Conservation (phyloP, 805 yeast species). For the Starmerella asiatica region DNA sequence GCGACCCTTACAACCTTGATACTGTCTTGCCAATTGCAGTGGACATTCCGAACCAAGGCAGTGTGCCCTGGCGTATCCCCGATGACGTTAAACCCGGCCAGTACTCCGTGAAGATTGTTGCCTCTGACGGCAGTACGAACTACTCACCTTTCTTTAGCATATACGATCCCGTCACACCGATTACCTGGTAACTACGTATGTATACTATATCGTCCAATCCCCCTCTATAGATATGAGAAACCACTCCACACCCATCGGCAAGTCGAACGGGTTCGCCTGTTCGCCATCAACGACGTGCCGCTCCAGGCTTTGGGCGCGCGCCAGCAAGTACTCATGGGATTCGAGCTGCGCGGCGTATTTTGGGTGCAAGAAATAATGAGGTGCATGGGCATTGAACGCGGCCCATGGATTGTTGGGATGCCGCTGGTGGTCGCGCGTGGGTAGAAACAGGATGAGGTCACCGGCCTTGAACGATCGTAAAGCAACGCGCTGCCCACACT, state of each 20-base stretch:
- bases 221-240: constrained; percentile 16
- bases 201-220: constrained; percentile 16
- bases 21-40: constrained; percentile 22
- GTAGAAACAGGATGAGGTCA: constrained; percentile 74
- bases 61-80: constrained; percentile 23
- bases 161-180: constrained; percentile 11
- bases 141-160: constrained; percentile 24
- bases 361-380: constrained; percentile 62
- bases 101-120: constrained; percentile 16
- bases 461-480: constrained; percentile 53
- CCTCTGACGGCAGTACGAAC: constrained; percentile 19
- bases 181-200: constrained; percentile 1
- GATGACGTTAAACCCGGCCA: constrained; percentile 9
- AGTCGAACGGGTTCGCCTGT: constrained; percentile 50
- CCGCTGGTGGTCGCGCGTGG: constrained; percentile 44
- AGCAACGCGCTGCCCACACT: constrained; percentile 42
- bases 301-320: constrained; percentile 46
- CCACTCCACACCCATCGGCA: constrained; percentile 41
- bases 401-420: constrained; percentile 69
- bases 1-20: constrained; percentile 21
- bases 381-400: constrained; percentile 79
- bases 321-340: constrained; percentile 72
- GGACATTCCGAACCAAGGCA: constrained; percentile 23
- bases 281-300: constrained; percentile 26
- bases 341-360: constrained; percentile 28